Conservation (phyloP, 139 green algal genomes). For the Prasinococcaceae sp. region DNA sequence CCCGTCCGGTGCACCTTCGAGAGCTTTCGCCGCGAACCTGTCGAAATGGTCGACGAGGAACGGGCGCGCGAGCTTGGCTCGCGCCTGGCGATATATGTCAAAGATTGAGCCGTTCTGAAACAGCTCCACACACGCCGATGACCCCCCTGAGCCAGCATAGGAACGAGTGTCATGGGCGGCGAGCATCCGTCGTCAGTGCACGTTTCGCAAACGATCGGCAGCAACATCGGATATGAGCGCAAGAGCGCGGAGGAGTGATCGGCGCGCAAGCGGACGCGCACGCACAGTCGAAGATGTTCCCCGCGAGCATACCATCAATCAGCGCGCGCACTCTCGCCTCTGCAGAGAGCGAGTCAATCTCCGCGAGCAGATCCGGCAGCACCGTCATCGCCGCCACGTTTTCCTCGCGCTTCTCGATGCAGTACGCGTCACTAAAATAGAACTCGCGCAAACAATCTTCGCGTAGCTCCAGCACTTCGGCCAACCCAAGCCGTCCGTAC, state of each 20-base stretch:
- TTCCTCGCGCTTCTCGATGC: slow-evolving; percentile 50
- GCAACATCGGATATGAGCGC: background rate
- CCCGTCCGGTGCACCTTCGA: background rate
- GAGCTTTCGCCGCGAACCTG: background rate
- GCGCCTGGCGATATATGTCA: slow-evolving; percentile 72
- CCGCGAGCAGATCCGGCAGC: slow-evolving; percentile 76
- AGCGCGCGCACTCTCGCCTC: slow-evolving; percentile 53
- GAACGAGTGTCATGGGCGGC: too few species aligned
- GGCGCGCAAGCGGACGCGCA: background rate
- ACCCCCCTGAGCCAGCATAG: too few species aligned
- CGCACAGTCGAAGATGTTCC: slow-evolving; percentile 99
- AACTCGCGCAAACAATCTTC: slow-evolving; percentile 96
- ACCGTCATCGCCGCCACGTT: slow-evolving; percentile 76
- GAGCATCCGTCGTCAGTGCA: too few species aligned
- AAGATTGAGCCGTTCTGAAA: slow-evolving; percentile 87
- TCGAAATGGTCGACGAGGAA: slow-evolving; percentile 63
- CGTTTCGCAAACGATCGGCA: too few species aligned
- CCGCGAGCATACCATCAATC: slow-evolving; percentile 73
- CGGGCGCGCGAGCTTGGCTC: slow-evolving; percentile 54
- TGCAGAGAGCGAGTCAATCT: slow-evolving; percentile 25
- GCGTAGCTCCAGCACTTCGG: slow-evolving; percentile 85
- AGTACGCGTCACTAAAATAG: slow-evolving; percentile 87
- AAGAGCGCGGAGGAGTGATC: background rate
- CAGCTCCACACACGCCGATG: slow-evolving; percentile 59
- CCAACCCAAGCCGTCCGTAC: slow-evolving; percentile 77